Conservation (phyloP, 768 basidiomycete species). For the Nidularia sp. region DNA sequence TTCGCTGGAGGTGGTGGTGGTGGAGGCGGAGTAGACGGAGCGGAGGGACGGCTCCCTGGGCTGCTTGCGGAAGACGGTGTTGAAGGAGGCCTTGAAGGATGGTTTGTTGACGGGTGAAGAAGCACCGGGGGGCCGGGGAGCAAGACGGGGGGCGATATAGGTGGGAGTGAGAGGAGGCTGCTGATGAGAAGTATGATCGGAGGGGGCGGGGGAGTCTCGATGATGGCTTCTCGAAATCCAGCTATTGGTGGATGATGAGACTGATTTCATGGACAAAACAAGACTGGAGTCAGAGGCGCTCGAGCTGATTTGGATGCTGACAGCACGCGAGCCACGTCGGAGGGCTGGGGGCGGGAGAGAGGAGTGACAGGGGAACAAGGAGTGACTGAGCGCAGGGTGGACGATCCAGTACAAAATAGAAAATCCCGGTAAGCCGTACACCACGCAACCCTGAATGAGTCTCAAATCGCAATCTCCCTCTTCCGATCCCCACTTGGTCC, state of each 20-base stretch:
- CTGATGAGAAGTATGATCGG: constrained; percentile 19
- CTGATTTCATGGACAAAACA: constrained; percentile 33
- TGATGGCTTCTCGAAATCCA: constrained; percentile 37
- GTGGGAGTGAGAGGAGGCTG: constrained; percentile 41
- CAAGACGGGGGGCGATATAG: constrained; percentile 30
- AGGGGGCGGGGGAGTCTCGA: constrained; percentile 26
- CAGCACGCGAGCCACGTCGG: too few relatives aligned
- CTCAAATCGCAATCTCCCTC: too few relatives aligned
- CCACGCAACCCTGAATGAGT: too few relatives aligned
- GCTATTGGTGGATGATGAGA: constrained; percentile 20
- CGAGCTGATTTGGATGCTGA: too few relatives aligned
- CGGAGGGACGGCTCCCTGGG: constrained; percentile 39
- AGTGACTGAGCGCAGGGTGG: too few relatives aligned
- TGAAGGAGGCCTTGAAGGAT: constrained; percentile 37
- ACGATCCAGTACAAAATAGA: too few relatives aligned
- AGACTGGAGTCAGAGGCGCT: background rate
- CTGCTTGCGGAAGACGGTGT: constrained; percentile 49
- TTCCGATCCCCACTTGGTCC: background rate
- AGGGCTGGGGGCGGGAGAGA: too few relatives aligned
- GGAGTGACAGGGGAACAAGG: too few relatives aligned
- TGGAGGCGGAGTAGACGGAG: constrained; percentile 47
- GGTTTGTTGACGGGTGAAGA: constrained; percentile 15
- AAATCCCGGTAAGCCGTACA: too few relatives aligned
- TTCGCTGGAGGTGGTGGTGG: constrained; percentile 34
- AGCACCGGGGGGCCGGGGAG: constrained; percentile 28